phyloP scores from a whole-genome alignment of 2,329 filamentous ascomycete species.

The Apiospora arundinis region DNA sequence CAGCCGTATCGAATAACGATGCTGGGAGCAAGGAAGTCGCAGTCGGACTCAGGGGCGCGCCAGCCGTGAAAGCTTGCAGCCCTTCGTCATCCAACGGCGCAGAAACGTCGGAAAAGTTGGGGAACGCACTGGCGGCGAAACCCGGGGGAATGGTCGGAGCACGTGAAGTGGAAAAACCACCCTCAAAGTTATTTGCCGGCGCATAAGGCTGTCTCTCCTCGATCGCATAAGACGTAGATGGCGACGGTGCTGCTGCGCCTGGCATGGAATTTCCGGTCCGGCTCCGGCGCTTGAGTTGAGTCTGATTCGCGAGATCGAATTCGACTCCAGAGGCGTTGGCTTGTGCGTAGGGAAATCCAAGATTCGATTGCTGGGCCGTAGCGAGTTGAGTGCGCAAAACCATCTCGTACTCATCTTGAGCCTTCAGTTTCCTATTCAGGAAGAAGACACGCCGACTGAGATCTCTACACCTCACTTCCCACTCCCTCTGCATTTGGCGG shows the following conservation, averaged over 20 bases:
- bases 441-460: slow-evolving; percentile 57
- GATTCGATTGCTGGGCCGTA: slow-evolving; percentile 48
- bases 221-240: slow-evolving; percentile 47
- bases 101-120: slow-evolving; percentile 52
- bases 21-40: slow-evolving; percentile 77
- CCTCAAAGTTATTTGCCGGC: slow-evolving; percentile 48
- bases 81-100: slow-evolving; percentile 65
- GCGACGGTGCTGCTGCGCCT: slow-evolving; percentile 48
- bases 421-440: slow-evolving; percentile 50
- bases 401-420: slow-evolving; percentile 51
- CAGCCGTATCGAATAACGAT: slow-evolving; percentile 64
- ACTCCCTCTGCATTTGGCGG: slow-evolving; percentile 59
- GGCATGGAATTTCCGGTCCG: slow-evolving; percentile 55
- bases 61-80: slow-evolving; percentile 63
- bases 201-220: slow-evolving; percentile 47
- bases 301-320: slow-evolving; percentile 50
- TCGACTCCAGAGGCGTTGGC: slow-evolving; percentile 53
- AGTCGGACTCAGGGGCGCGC: slow-evolving; percentile 78
- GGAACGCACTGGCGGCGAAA: slow-evolving; percentile 61
- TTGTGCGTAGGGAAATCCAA: slow-evolving; percentile 52
- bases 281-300: slow-evolving; percentile 55
- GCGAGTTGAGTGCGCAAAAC: slow-evolving; percentile 55
- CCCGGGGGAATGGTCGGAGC: slow-evolving; percentile 50
- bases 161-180: slow-evolving; percentile 49
- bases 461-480: slow-evolving; percentile 59